Evolutionary conservation across 495 filamentous ascomycete genomes (phyloP).

Genomic region (Extremus antarcticus): DNA sequence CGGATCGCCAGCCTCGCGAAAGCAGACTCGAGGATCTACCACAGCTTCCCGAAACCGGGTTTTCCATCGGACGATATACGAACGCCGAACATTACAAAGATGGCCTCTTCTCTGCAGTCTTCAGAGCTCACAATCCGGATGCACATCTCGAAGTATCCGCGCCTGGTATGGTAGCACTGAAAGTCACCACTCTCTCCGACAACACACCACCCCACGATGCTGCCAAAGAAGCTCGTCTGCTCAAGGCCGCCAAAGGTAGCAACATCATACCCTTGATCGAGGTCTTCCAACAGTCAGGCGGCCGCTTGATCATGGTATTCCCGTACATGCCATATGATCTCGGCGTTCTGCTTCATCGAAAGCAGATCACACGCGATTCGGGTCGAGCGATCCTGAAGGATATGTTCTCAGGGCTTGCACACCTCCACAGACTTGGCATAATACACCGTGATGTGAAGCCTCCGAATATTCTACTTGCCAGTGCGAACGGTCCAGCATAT

Average conservation of each 20-base stretch:
- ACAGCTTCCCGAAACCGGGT: slow-evolving; percentile 9
- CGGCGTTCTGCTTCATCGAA: slow-evolving; percentile 47
- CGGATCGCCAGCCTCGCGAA: neutral
- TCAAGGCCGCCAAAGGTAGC: slow-evolving; percentile 39
- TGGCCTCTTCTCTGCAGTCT: slow-evolving; percentile 77
- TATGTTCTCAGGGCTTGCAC: slow-evolving; percentile 59
- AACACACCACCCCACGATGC: slow-evolving; percentile 73
- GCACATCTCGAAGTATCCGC: slow-evolving; percentile 16
- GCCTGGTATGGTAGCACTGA: slow-evolving; percentile 55
- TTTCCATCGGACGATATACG: slow-evolving; percentile 54
- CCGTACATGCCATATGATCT: slow-evolving; percentile 72
- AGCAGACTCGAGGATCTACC: slow-evolving; percentile 3
- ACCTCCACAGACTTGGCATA: slow-evolving; percentile 62
- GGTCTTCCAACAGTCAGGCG: slow-evolving; percentile 59
- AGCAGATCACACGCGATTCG: slow-evolving; percentile 32
- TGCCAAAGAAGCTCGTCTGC: slow-evolving; percentile 62
- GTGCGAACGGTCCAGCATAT: slow-evolving; percentile 56
- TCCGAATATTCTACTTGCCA: slow-evolving; percentile 68
- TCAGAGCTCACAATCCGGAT: slow-evolving; percentile 39
- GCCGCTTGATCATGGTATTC: slow-evolving; percentile 65
- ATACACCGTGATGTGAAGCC: slow-evolving; percentile 94
- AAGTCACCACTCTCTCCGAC: slow-evolving; percentile 66
- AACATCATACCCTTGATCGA: slow-evolving; percentile 57
- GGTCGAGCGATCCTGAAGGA: slow-evolving; percentile 45
- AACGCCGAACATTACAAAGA: slow-evolving; percentile 59